These are phyloP conservation scores for Begonia fuchsioides DNA, from an alignment of 306 rosid genomes.

Conservation along the genomic window DNA sequence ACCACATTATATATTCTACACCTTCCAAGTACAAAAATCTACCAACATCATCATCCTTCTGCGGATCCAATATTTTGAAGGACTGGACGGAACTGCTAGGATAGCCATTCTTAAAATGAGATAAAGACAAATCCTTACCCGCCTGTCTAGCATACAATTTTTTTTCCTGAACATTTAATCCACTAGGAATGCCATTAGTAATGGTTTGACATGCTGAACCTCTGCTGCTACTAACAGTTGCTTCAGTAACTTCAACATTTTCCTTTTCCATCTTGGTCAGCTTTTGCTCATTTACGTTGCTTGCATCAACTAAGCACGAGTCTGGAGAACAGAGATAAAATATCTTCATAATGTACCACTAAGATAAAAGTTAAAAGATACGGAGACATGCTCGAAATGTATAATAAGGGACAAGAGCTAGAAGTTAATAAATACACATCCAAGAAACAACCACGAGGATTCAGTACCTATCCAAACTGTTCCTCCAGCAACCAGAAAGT, in stretches of 20 bases:
- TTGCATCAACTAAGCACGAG: slow-evolving; percentile 28
- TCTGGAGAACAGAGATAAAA: slow-evolving; percentile 33
- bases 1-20: slow-evolving; percentile 94
- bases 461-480: slow-evolving; percentile 92
- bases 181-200: slow-evolving; percentile 20
- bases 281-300: slow-evolving; percentile 20
- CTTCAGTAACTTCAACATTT: slow-evolving; percentile 29
- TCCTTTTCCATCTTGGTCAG: slow-evolving; percentile 21
- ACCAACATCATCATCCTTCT: slow-evolving; percentile 59
- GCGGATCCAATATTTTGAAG: slow-evolving; percentile 16
- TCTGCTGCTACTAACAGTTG: slow-evolving; percentile 23
- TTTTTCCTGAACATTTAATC: slow-evolving; percentile 18
- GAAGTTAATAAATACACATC: not conserved
- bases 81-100: slow-evolving; percentile 9
- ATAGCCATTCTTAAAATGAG: slow-evolving; percentile 13
- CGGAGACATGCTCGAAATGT: not conserved
- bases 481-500: slow-evolving; percentile 97
- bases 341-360: slow-evolving; percentile 8
- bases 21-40: slow-evolving; percentile 97
- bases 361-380: slow-evolving; percentile 6
- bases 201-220: slow-evolving; percentile 20
- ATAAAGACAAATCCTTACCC: slow-evolving; percentile 18
- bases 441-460: not conserved
- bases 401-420: not conserved
- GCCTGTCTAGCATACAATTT: slow-evolving; percentile 8